phyloP scores from a whole-genome alignment of 352 stramenopile genomes.

The Globisporangium paddicum region DNA sequence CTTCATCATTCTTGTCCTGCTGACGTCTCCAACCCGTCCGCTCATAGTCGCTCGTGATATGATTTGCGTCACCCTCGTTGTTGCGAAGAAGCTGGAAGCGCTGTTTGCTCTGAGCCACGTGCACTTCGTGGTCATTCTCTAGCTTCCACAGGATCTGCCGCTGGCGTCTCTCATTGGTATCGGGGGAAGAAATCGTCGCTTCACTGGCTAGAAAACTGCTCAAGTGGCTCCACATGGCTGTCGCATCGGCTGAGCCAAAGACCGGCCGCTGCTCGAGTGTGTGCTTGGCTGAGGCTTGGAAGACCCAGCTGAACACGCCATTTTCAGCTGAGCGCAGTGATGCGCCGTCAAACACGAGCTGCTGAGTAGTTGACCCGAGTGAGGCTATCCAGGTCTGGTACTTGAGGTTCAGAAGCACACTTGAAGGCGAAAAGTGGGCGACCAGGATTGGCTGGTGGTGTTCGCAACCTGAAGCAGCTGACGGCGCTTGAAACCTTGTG shows the following conservation, averaged over 20 bases:
- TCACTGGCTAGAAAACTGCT: background rate
- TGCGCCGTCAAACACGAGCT: constrained; percentile 46
- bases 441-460: constrained; percentile 41
- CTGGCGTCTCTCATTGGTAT: constrained; percentile 16
- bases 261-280: constrained; percentile 7
- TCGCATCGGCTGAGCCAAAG: constrained; percentile 6
- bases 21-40: constrained; percentile 35
- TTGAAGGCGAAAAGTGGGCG: constrained; percentile 45
- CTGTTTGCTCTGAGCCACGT: constrained; percentile 56
- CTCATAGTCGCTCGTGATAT: constrained; percentile 30
- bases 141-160: constrained; percentile 25
- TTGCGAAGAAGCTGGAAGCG: constrained; percentile 26
- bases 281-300: constrained; percentile 36
- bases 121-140: constrained; percentile 11
- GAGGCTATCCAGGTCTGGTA: constrained; percentile 31
- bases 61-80: background rate
- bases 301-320: constrained; percentile 52
- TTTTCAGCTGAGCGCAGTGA: constrained; percentile 23
- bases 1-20: constrained; percentile 1
- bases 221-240: constrained; percentile 5
- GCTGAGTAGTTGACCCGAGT: constrained; percentile 16
- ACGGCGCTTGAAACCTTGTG: constrained; percentile 13
- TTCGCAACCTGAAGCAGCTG: constrained; percentile 12
- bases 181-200: background rate
- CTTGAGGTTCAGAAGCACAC: constrained; percentile 20